Percentiles rank a stretch among this genome's conserved stretches.
phyloP scores from a whole-genome alignment of 176 grass and related monocot genomes.

The Aegilops speltoides region DNA sequence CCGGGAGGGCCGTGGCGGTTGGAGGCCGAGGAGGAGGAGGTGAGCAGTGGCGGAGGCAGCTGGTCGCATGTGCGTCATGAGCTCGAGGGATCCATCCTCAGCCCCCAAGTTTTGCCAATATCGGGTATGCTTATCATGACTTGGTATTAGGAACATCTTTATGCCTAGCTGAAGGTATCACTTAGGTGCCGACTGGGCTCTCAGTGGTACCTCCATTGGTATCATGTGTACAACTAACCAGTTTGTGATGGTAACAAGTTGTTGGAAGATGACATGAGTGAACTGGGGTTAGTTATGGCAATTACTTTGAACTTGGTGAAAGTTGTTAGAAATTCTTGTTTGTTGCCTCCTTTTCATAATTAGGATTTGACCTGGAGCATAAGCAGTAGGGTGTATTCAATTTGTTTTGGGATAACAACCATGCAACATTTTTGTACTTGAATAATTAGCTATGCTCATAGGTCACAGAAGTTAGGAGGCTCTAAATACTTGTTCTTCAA shows the following conservation, averaged over 20 bases:
- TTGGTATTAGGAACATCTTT: neutral
- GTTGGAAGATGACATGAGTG: neutral
- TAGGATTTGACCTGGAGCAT: neutral
- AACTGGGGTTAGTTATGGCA: neutral
- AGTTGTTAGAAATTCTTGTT: constrained; percentile 2
- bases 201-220: neutral
- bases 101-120: no score
- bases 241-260: neutral
- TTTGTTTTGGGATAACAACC: neutral
- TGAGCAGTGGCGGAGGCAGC: no score
- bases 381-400: neutral
- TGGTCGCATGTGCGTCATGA: no score
- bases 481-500: neutral
- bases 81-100: no score
- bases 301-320: constrained; percentile 22
- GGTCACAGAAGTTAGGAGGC: neutral
- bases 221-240: neutral
- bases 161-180: constrained; percentile 1
- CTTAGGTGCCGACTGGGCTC: neutral
- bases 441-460: neutral
- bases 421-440: neutral
- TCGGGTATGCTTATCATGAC: neutral
- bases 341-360: neutral
- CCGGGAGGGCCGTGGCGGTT: no score
- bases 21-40: no score